These are phyloP conservation scores for Rhynchosporium graminicola DNA, from an alignment of 2,329 filamentous ascomycete genomes.

Conservation along the genomic window DNA sequence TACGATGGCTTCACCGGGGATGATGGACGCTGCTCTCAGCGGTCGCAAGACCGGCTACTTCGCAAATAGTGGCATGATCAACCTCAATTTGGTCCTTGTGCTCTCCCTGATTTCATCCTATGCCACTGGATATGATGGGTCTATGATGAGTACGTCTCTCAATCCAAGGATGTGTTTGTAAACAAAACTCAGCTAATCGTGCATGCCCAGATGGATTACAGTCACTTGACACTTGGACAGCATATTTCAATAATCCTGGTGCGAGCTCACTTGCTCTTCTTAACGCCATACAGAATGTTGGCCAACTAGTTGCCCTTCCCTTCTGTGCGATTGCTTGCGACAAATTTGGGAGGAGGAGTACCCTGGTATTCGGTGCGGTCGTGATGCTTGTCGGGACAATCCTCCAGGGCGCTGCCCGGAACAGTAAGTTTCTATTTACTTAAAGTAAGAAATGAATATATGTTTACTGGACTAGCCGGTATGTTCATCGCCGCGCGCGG, in stretches of 20 bases:
- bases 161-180: neutral
- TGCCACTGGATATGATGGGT: constrained; percentile 33
- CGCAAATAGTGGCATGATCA: constrained; percentile 31
- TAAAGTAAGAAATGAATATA: neutral
- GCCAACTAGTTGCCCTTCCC: constrained; percentile 32
- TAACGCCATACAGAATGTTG: constrained; percentile 37
- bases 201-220: constrained; percentile 45
- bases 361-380: constrained; percentile 25
- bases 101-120: constrained; percentile 35
- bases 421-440: constrained; percentile 20
- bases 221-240: constrained; percentile 45
- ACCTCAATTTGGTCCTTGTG: constrained; percentile 32
- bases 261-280: constrained; percentile 26
- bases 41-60: constrained; percentile 30
- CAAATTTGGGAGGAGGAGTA: constrained; percentile 28
- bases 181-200: neutral
- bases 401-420: constrained; percentile 28
- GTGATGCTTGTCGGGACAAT: constrained; percentile 26
- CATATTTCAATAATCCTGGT: constrained; percentile 43
- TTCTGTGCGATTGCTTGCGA: constrained; percentile 32
- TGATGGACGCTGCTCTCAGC: constrained; percentile 20
- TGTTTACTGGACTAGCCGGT: constrained; percentile 18
- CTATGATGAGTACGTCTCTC: constrained; percentile 30
- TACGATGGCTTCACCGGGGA: neutral
- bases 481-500: constrained; percentile 41